A percentile compares a stretch with the other conserved stretches of the same genome.
Evolutionary conservation across 176 grass and related monocot species (phyloP).

Genomic region (Triticum timopheevii): DNA sequence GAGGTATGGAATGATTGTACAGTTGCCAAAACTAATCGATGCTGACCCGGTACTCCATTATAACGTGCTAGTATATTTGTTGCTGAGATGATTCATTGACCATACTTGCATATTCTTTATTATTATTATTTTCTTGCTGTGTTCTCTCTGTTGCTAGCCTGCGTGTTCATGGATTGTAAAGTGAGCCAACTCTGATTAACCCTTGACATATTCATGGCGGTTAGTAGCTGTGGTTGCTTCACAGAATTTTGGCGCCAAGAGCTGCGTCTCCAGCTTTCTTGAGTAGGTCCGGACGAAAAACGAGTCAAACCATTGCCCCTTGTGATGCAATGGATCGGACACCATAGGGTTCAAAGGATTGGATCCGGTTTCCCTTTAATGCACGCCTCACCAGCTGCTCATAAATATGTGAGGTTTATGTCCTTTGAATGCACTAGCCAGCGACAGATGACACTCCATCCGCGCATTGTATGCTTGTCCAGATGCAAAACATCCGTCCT

Average conservation of each 20-base stretch:
- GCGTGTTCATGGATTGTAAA: neutral
- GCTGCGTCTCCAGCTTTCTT: neutral
- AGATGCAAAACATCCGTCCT: neutral
- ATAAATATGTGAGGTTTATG: slow-evolving; percentile 7
- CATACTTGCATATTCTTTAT: neutral
- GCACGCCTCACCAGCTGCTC: slow-evolving; percentile 7
- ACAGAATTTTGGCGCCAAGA: slow-evolving; percentile 4
- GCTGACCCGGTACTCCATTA: slow-evolving; percentile 23
- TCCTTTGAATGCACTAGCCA: neutral
- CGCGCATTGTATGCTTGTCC: neutral
- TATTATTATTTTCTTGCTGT: neutral
- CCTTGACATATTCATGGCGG: neutral
- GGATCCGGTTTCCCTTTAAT: neutral
- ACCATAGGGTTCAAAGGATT: neutral
- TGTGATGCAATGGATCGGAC: neutral
- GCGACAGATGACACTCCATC: neutral
- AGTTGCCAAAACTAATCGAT: slow-evolving; percentile 46
- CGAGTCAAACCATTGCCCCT: neutral
- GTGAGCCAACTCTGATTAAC: neutral
- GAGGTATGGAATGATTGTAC: slow-evolving; percentile 39
- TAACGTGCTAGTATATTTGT: neutral
- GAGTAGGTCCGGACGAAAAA: neutral
- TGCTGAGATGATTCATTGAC: slow-evolving; percentile 17
- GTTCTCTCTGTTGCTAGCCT: neutral
- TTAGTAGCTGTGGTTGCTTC: neutral